Evolutionary conservation across 1,139 yeast genomes (phyloP).

Genomic region (Hansenula sp.): DNA sequence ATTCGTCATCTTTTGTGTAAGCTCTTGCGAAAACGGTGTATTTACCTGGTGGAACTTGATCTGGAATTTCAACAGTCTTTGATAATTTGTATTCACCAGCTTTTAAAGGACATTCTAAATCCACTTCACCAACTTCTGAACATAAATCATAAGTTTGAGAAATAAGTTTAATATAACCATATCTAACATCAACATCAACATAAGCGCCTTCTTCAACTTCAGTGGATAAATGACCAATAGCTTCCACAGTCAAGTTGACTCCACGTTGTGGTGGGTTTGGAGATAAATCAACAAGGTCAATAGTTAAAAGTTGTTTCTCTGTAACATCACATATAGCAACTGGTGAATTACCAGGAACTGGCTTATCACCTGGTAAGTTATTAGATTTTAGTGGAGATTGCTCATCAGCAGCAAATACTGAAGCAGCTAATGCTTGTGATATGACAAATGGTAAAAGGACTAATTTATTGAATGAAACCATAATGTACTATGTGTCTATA

Average conservation of each 20-base stretch:
- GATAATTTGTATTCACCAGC: conserved; percentile 63
- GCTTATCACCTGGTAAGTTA: conserved; percentile 38
- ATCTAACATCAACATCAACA: conserved; percentile 87
- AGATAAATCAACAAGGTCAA: conserved; percentile 52
- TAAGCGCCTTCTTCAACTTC: conserved; percentile 79
- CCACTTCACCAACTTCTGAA: conserved; percentile 80
- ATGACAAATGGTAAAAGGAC: not conserved
- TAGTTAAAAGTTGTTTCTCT: conserved; percentile 56
- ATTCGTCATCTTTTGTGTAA: conserved; percentile 72
- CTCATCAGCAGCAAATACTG: conserved; percentile 2
- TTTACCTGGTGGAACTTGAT: conserved; percentile 94
- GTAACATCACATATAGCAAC: conserved; percentile 67
- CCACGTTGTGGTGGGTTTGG: conserved; percentile 94
- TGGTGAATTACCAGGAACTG: conserved; percentile 91
- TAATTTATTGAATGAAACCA: conserved; percentile 4
- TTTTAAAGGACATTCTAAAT: conserved; percentile 72
- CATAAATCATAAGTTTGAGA: conserved; percentile 89
- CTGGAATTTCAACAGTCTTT: conserved; percentile 78
- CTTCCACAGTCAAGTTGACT: conserved; percentile 68
- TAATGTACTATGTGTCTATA: not conserved
- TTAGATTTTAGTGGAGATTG: conserved; percentile 1
- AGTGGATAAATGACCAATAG: conserved; percentile 56
- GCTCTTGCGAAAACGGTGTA: conserved; percentile 87
- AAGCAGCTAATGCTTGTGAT: conserved; percentile 3
- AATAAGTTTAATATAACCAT: conserved; percentile 83